Evolutionary conservation across 257 asterid genomes (phyloP), one percentile per base, ranked within the genome.

Genomic region (Nicotiana sylvestris): DNA sequence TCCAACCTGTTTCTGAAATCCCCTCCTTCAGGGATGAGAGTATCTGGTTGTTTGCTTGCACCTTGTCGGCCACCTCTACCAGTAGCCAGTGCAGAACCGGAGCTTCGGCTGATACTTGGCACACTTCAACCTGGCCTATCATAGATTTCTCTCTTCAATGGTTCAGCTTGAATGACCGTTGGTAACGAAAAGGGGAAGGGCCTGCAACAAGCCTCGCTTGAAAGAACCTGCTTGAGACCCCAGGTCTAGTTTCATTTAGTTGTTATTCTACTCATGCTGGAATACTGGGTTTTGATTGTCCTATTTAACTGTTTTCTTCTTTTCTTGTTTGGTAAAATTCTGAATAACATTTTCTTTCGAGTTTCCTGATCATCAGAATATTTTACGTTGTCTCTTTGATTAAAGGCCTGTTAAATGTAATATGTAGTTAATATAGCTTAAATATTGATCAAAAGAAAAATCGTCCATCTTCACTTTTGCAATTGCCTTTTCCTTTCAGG

Each of bases 111-210:
- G 87, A 78, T 84, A 51, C 60, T 84, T 82, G 81, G 81, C 65
- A 87, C 89, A 25, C 37, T 78, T 86, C 92, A 67, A 80, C 89
- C 88, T 80, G 84, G 81, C 29, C 70, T 67, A 32, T 89, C 91
- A 2, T 88, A 6, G 92, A 51, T 89, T 84, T 88, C 89, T 61
- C 89, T 90, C 30, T 84, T 86, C 76, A 81, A 85, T 76, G 91
- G 91, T 78, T 92, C 86, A 88, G 94, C 87, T 92, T 93, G 21
- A 92, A 94, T 1, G 98, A 92, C 68, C 89, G 92, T 66, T 91
- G 97, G 37, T 88, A 49, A 76, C 94, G 93, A 32, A 91, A 55
- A 7, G 90, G 66, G 93, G 97, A 21, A 87, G 97, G 70, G 96
- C 98, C 57, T 76, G 84, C 65, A 87, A 85, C 86, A 90, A 87